Evolutionary conservation across 2,329 filamentous ascomycete species (phyloP).

Genomic region (Didymella exigua): DNA sequence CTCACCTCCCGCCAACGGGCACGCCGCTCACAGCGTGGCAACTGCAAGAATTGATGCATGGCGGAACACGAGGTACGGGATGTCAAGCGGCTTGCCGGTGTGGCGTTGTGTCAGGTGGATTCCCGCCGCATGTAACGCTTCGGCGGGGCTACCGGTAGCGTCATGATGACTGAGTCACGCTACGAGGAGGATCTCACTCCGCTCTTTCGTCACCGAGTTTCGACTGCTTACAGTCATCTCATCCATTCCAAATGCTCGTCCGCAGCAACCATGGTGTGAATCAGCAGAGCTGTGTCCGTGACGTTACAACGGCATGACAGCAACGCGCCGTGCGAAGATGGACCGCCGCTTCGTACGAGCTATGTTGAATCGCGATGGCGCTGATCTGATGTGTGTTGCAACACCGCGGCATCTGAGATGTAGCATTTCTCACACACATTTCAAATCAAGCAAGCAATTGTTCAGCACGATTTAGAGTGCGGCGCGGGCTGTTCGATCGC

Average conservation of each 20-base stretch:
- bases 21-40: conserved; percentile 4
- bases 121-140: neutral
- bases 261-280: neutral
- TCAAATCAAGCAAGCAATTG: neutral
- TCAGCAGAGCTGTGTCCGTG: neutral
- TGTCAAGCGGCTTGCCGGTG: neutral
- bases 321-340: neutral
- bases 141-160: conserved; percentile 3
- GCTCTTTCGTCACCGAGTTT: conserved; percentile 9
- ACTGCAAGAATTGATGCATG: neutral
- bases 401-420: neutral
- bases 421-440: neutral
- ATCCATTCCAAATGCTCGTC: neutral
- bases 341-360: neutral
- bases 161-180: conserved; percentile 14
- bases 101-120: neutral
- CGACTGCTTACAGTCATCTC: conserved; percentile 1
- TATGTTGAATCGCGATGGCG: neutral
- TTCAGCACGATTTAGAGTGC: neutral
- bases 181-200: conserved; percentile 8
- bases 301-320: neutral
- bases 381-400: neutral
- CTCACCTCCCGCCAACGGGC: neutral
- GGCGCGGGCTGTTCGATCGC: neutral
- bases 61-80: neutral